Evolutionary conservation across 345 rosid genomes (phyloP).

Genomic region (Fremontodendron californicum): DNA sequence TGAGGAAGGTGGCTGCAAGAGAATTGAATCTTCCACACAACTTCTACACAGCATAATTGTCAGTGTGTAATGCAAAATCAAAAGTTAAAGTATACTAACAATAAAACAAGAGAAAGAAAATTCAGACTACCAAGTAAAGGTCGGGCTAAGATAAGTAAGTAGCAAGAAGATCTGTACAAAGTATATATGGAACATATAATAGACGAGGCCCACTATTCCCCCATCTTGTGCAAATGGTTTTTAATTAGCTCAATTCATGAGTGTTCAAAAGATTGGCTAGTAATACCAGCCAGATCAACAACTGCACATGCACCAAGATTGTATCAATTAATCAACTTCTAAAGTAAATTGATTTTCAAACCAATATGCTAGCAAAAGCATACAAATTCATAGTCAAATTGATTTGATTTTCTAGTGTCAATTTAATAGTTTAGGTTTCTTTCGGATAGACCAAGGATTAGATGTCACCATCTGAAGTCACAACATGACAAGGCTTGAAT

Average conservation of each 20-base stretch:
- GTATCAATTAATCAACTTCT: background rate
- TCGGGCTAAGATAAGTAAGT: background rate
- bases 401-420: background rate
- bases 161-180: constrained; percentile 5
- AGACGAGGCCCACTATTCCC: background rate
- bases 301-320: background rate
- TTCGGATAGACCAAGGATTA: background rate
- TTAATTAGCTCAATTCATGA: background rate
- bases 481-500: background rate
- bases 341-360: background rate
- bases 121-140: background rate
- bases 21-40: background rate
- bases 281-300: background rate
- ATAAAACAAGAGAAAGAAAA: background rate
- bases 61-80: background rate
- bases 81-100: background rate
- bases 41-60: background rate
- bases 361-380: background rate
- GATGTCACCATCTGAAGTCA: background rate
- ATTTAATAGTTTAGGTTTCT: background rate
- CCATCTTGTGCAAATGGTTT: background rate
- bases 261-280: background rate
- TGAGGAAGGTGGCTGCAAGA: background rate
- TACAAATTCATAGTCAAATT: background rate
- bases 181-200: background rate